Conservation (phyloP, 192 early-diverging fungal species). For the Coemansia sp. region DNA sequence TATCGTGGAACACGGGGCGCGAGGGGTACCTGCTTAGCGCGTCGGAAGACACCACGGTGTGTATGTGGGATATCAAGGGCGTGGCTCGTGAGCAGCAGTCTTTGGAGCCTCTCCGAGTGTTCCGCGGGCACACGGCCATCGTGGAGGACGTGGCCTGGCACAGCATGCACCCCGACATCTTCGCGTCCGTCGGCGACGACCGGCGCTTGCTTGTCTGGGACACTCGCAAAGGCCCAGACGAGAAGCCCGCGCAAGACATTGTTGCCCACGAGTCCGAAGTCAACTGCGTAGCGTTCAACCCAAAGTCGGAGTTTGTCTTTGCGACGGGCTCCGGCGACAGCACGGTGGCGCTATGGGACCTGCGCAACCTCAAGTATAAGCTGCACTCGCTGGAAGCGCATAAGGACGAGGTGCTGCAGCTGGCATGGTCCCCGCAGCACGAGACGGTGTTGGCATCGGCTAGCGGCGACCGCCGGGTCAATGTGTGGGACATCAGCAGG, state of each 20-base stretch:
- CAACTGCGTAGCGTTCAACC: conserved; percentile 94
- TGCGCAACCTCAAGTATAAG: conserved; percentile 83
- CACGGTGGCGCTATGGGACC: conserved; percentile 93
- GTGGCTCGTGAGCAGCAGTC: conserved; percentile 70
- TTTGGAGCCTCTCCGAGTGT: conserved; percentile 76
- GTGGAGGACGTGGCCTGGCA: conserved; percentile 99
- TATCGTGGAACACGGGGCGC: conserved; percentile 84
- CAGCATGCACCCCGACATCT: conserved; percentile 73
- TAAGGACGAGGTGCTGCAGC: conserved; percentile 88
- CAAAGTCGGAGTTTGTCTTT: conserved; percentile 82
- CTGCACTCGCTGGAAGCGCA: conserved; percentile 87
- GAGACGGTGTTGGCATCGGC: conserved; percentile 91
- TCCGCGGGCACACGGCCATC: conserved; percentile 81
- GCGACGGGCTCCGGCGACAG: conserved; percentile 94
- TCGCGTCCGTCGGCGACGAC: conserved; percentile 98
- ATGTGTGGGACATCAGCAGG: conserved; percentile 91
- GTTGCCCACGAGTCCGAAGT: conserved; percentile 88
- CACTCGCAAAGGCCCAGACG: conserved; percentile 65
- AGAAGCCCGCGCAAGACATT: conserved; percentile 67
- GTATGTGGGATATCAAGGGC: conserved; percentile 88
- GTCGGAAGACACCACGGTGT: conserved; percentile 88
- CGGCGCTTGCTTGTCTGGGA: conserved; percentile 94
- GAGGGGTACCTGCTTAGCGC: conserved; percentile 85
- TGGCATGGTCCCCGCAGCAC: conserved; percentile 91
- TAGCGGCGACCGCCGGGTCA: conserved; percentile 81